Conservation (phyloP, 805 yeast species). For the Candida methanosorbosa region DNA sequence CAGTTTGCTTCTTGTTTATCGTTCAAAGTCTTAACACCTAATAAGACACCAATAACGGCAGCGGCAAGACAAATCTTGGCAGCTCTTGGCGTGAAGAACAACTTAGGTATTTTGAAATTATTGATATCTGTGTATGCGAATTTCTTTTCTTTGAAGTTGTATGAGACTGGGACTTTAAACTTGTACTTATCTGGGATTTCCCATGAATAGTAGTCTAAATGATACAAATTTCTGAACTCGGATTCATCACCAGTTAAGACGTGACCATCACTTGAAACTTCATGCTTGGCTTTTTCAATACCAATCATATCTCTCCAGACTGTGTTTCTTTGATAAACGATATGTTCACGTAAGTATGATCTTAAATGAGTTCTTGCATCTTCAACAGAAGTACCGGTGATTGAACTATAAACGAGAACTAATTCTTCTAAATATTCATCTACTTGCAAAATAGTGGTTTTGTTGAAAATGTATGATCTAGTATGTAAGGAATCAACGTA, state of each 20-base stretch:
- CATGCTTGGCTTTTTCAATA: slow-evolving; percentile 21
- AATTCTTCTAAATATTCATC: slow-evolving; percentile 23
- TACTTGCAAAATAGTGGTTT: slow-evolving; percentile 14
- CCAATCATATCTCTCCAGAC: slow-evolving; percentile 53
- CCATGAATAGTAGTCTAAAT: slow-evolving; percentile 23
- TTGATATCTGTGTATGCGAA: slow-evolving; percentile 11
- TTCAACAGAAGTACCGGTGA: slow-evolving; percentile 13
- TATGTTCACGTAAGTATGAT: slow-evolving; percentile 45
- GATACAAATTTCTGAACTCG: slow-evolving; percentile 21
- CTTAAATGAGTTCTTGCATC: slow-evolving; percentile 27
- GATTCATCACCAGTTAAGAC: slow-evolving; percentile 27
- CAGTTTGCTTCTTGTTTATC: slow-evolving; percentile 55
- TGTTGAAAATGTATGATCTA: slow-evolving; percentile 30
- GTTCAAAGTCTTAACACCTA: slow-evolving; percentile 53
- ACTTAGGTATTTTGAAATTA: slow-evolving; percentile 35
- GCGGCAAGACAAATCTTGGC: slow-evolving; percentile 40
- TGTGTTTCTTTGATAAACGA: slow-evolving; percentile 48
- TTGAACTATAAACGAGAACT: slow-evolving; percentile 19
- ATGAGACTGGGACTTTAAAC: slow-evolving; percentile 12
- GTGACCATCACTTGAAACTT: slow-evolving; percentile 23
- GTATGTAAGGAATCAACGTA: slow-evolving; percentile 23
- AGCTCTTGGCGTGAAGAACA: slow-evolving; percentile 37
- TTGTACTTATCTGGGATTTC: slow-evolving; percentile 22
- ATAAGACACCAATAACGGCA: slow-evolving; percentile 41
- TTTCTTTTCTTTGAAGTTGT: slow-evolving; percentile 6